These are phyloP conservation scores for Tetrapisispora namnaoensis DNA, from an alignment of 805 yeast genomes.

Conservation along the genomic window DNA sequence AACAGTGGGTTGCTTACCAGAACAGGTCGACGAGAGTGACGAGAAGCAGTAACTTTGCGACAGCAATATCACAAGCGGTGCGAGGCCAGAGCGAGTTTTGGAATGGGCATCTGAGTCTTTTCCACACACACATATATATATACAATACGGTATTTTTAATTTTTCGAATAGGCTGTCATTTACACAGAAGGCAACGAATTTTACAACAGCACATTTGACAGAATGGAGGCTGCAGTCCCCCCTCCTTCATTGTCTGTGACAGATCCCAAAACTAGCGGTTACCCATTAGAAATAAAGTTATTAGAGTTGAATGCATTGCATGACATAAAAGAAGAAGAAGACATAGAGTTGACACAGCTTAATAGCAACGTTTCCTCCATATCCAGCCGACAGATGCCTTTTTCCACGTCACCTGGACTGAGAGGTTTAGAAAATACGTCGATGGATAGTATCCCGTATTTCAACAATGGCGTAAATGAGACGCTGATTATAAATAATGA, in stretches of 20 bases:
- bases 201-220: too few species aligned
- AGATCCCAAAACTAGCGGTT: background rate
- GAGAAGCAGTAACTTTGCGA: too few species aligned
- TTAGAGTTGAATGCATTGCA: constrained; percentile 7
- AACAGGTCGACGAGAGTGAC: too few species aligned
- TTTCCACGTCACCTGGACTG: background rate
- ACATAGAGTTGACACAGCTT: constrained; percentile 8
- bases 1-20: too few species aligned
- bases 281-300: background rate
- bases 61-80: too few species aligned
- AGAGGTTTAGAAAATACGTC: background rate
- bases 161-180: too few species aligned
- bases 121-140: too few species aligned
- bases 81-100: too few species aligned
- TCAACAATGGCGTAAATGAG: background rate
- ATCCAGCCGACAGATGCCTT: background rate
- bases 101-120: too few species aligned
- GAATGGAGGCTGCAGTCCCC: too few species aligned
- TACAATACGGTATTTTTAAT: too few species aligned
- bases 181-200: too few species aligned
- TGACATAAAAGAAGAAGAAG: constrained; percentile 24
- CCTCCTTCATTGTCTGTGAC: background rate
- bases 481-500: background rate
- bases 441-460: background rate
- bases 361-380: background rate